Base-by-base conservation (phyloP, 176 grass and related monocot species). In the Oryza australiensis region DNA sequence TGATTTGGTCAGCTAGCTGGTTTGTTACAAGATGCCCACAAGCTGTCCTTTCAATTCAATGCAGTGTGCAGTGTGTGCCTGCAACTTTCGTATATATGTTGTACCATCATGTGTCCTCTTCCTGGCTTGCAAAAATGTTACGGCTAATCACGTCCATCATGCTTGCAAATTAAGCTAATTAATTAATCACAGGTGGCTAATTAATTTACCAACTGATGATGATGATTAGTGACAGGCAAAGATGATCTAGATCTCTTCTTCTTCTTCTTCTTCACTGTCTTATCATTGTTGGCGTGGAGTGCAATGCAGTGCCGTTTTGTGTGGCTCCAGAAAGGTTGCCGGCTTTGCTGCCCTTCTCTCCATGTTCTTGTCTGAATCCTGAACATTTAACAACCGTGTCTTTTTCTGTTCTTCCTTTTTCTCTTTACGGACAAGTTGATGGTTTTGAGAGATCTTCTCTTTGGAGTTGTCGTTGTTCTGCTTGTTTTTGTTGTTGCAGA, bases 21-120 rank as follows among this genome's bases (percentile, higher is more conserved):
- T 87, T 73, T 76, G 84, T 90, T 83, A 82, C 62, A 73, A 70
- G 74, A 64, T 87, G 84, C 80, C 68, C 88, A 79, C 84, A 83
- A 82, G 35, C 73, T 78, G 80, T 76, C 84, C 74, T 83, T 26
- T 64, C 26, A 24, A 86, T 64, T 64, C 73, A 26, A 57, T 86
- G 49, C 49, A 5, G 24, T 16, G 34, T 30, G 12, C 24, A 20
- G 15, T 30, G 26, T 33, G 76, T 43, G 13, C 60, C 68, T 33
- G 13, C 60, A 78, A 40, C 73, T 86, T 82, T 78, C 45, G 10
- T 59, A 40, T 40, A 40, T 1, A n/a, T 59, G 22, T 9, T 23
- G 53, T 59, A 59, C 53, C 53, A 59, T 59, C 53, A 59, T 23
- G 20, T 59, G 53, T 59, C 53, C 53, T 59, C 53, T 59, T 59